These are phyloP conservation scores for Nemania sp. DNA, from an alignment of 2,329 filamentous ascomycete species.

Conservation along the genomic window DNA sequence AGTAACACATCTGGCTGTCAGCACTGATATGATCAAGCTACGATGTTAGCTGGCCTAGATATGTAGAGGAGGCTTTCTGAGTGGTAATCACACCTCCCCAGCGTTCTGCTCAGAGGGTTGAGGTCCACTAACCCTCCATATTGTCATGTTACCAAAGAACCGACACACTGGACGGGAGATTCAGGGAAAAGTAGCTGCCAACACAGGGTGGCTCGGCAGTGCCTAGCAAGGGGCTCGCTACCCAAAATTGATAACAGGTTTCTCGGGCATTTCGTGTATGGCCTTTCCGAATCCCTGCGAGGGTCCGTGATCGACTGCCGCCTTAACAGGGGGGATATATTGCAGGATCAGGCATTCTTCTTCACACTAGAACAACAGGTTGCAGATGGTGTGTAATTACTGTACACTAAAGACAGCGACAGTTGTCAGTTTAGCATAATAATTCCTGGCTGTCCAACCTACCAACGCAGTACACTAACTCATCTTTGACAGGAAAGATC, in stretches of 20 bases:
- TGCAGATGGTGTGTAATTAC: conserved; percentile 9
- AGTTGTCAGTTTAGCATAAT: conserved; percentile 22
- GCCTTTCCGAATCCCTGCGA: conserved; percentile 17
- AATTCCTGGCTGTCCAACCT: no score
- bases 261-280: conserved; percentile 27
- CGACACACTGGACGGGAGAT: conserved; percentile 29
- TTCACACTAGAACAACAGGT: conserved; percentile 25
- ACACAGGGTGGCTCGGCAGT: conserved; percentile 10
- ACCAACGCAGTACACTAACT: no score
- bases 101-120: background rate
- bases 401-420: conserved; percentile 8
- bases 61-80: background rate
- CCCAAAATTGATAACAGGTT: conserved; percentile 12
- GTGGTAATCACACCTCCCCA: background rate
- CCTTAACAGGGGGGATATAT: conserved; percentile 22
- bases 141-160: conserved; percentile 30
- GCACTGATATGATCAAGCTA: no score
- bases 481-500: conserved; percentile 29
- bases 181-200: conserved; percentile 36
- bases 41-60: no score
- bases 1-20: no score
- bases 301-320: conserved; percentile 37
- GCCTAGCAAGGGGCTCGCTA: conserved; percentile 14
- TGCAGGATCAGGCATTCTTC: conserved; percentile 26
- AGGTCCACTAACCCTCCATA: background rate